These are phyloP conservation scores for Penicillium sp. DNA, from an alignment of 2,329 filamentous ascomycete species.

Conservation along the genomic window DNA sequence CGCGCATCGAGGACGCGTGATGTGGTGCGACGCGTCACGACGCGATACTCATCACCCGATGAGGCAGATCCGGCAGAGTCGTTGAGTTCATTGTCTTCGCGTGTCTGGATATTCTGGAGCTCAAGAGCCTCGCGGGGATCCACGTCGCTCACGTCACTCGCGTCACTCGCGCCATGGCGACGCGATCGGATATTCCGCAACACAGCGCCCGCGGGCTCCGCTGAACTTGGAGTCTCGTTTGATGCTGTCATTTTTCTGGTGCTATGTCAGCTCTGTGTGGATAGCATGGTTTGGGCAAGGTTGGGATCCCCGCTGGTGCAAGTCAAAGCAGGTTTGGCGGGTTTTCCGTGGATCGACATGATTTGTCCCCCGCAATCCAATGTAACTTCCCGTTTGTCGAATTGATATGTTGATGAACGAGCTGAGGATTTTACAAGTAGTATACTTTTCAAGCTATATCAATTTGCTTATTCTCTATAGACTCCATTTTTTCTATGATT, in stretches of 20 bases:
- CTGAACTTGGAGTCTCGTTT: neutral
- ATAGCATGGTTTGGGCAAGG: neutral
- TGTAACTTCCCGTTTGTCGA: neutral
- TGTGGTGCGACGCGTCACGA: conserved; percentile 28
- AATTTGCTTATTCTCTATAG: neutral
- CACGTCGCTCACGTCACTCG: neutral
- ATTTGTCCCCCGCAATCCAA: conserved; percentile 1
- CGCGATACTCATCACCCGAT: conserved; percentile 36
- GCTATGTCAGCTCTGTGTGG: neutral
- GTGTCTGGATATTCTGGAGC: conserved; percentile 34
- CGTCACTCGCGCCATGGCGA: neutral
- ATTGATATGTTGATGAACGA: too few relatives aligned
- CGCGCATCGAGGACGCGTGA: conserved; percentile 18
- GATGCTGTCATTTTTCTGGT: neutral
- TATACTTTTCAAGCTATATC: too few relatives aligned
- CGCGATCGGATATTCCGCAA: conserved; percentile 8
- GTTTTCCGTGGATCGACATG: neutral
- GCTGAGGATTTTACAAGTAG: too few relatives aligned
- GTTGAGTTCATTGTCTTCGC: conserved; percentile 25
- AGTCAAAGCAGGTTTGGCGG: neutral
- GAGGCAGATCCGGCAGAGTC: conserved; percentile 33
- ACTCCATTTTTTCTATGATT: neutral
- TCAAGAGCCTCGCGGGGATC: conserved; percentile 26
- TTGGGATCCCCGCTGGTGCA: neutral
- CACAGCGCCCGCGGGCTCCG: conserved; percentile 1